phyloP scores from a whole-genome alignment of 176 grass and related monocot species.

The Avena sativa region DNA sequence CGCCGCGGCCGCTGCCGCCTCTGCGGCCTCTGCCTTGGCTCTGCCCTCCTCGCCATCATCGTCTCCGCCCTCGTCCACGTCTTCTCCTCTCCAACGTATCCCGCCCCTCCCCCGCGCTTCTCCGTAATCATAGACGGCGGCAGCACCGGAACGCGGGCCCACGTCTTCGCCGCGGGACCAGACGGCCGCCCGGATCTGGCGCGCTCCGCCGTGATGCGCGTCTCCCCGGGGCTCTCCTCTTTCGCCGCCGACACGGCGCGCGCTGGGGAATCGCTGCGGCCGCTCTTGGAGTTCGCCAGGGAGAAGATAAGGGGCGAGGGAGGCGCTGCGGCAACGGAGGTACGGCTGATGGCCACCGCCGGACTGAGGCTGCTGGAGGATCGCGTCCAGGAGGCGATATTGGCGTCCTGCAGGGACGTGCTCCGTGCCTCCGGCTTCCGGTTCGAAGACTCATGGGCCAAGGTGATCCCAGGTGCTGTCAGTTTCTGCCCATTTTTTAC shows the following conservation, averaged over 20 bases:
- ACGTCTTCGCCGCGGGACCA: constrained; percentile 63
- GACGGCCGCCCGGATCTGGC: constrained; percentile 72
- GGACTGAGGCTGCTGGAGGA: constrained; percentile 69
- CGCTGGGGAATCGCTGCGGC: constrained; percentile 59
- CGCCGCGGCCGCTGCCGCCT: constrained; percentile 43
- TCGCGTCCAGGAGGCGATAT: constrained; percentile 56
- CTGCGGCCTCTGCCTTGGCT: constrained; percentile 55
- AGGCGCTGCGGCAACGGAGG: constrained; percentile 46
- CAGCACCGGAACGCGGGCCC: constrained; percentile 80
- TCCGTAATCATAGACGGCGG: constrained; percentile 79
- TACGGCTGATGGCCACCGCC: constrained; percentile 91
- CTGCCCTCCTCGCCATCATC: constrained; percentile 49
- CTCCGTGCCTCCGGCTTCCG: constrained; percentile 67
- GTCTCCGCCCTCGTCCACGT: constrained; percentile 45
- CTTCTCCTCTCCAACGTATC: constrained; percentile 4
- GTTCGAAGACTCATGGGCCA: constrained; percentile 77
- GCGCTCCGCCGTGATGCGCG: constrained; percentile 69
- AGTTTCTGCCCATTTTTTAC: constrained; percentile 12
- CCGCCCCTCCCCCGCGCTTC: constrained; percentile 35
- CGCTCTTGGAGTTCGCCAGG: constrained; percentile 66
- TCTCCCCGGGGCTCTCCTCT: constrained; percentile 75
- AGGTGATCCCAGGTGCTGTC: constrained; percentile 77
- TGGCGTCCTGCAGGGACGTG: constrained; percentile 69
- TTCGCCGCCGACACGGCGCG: constrained; percentile 51
- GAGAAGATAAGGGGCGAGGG: constrained; percentile 46